These are phyloP conservation scores for Podospora appendiculata DNA, from an alignment of 495 filamentous ascomycete genomes.

Conservation along the genomic window DNA sequence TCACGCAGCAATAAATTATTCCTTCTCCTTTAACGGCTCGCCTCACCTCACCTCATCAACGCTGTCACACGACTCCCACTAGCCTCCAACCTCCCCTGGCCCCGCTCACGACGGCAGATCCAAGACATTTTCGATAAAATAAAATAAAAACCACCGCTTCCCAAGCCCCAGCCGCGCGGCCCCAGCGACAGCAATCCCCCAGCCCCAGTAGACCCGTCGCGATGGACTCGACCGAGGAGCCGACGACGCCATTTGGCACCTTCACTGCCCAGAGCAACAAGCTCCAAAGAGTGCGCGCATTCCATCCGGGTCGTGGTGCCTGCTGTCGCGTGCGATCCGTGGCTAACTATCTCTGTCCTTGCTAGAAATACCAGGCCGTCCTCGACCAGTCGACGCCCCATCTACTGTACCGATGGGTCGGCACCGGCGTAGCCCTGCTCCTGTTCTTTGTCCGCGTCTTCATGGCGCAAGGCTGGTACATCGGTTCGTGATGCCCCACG, in stretches of 20 bases:
- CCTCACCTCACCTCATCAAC: background rate
- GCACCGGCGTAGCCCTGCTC: conserved; percentile 64
- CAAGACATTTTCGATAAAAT: no score
- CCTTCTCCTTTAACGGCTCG: background rate
- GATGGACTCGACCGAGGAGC: conserved; percentile 22
- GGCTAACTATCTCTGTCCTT: no score
- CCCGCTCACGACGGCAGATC: background rate
- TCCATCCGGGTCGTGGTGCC: background rate
- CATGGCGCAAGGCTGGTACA: conserved; percentile 94
- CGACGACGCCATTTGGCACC: conserved; percentile 22
- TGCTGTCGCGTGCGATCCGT: no score
- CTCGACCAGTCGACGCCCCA: conserved; percentile 89
- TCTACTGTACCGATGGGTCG: conserved; percentile 79
- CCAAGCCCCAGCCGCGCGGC: background rate
- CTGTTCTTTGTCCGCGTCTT: conserved; percentile 85
- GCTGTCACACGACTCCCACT: background rate
- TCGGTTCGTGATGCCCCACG: conserved; percentile 53
- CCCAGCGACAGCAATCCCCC: background rate
- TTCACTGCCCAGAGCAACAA: conserved; percentile 25
- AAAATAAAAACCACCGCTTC: background rate
- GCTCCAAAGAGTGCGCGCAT: conserved; percentile 31
- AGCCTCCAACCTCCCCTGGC: no score
- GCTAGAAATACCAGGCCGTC: conserved; percentile 86
- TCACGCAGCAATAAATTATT: background rate
- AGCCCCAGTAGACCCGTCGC: background rate